Evolutionary conservation across 2,329 filamentous ascomycete species (phyloP).

Genomic region (Ceratocystis papillata): DNA sequence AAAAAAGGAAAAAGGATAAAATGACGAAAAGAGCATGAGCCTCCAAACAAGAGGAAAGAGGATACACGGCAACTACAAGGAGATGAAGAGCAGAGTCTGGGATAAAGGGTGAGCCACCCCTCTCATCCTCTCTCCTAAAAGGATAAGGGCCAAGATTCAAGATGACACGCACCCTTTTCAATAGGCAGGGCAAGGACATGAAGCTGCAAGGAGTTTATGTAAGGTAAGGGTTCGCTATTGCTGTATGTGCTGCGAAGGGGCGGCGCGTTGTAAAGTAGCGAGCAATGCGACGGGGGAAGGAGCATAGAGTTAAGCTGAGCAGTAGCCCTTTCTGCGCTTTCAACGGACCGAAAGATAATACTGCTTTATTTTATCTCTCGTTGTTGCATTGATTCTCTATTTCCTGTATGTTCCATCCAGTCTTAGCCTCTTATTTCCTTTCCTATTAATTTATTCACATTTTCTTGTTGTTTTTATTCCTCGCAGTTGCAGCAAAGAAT

Average conservation of each 20-base stretch:
- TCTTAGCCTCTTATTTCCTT: not conserved
- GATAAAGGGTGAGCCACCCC: no score
- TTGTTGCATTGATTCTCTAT: not conserved
- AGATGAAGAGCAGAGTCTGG: not conserved
- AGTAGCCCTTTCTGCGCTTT: not conserved
- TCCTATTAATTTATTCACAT: not conserved
- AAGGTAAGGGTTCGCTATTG: no score
- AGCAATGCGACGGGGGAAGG: constrained; percentile 22
- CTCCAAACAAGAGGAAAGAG: not conserved
- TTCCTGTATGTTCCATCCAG: not conserved
- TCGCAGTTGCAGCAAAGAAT: not conserved
- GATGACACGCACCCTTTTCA: constrained; percentile 3
- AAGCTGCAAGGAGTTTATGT: not conserved
- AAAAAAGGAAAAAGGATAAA: not conserved
- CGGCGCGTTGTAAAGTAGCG: not conserved
- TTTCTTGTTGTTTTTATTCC: not conserved
- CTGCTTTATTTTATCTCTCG: not conserved
- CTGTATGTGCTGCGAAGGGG: no score
- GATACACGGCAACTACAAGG: not conserved
- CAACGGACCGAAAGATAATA: not conserved
- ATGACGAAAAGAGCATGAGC: constrained; percentile 1
- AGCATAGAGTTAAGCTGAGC: constrained; percentile 13
- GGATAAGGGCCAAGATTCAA: not conserved
- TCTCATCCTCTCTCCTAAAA: not conserved
- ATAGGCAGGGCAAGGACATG: not conserved